Evolutionary conservation across 2,329 filamentous ascomycete genomes (phyloP), one percentile per base, ranked within the genome.

Genomic region (Lasiodiplodia citricola): DNA sequence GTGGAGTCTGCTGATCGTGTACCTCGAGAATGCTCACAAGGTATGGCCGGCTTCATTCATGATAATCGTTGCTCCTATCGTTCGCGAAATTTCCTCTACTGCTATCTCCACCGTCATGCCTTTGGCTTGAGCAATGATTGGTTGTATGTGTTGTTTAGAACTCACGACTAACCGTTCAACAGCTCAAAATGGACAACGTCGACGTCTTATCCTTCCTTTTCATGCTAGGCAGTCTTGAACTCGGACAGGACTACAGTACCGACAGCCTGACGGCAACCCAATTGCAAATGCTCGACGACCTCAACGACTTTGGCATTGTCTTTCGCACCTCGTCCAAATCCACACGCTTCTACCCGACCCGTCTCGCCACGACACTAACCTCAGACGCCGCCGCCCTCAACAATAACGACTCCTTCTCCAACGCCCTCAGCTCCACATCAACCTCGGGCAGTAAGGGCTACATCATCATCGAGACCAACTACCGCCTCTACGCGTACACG

Each of bases 381-480:
- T 92, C 82, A 76, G 91, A 88, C 85, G 91, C 90, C 66, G 88
- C 89, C 41, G 88, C 90, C 16, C 85, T 97, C 10, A 90, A 91
- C 67, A 90, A 88, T 80, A 88, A 90, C 63, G 87, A 87, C 73
- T 87, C 90, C 14, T 88, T 94, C 72, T 85, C 89, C 37, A 90
- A 91, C 52, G 90, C 90, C 8, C 86, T 89, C 1, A 81, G 83
- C n/a, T 78, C 72, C 44, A 67, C 70, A 70, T 73, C 74, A 68
- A 73, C 76, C 63, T 85, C 89, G 37, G 90, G 91, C 52, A 81
- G 84, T 71, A 90, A 90, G 75, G 94, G 94, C 71, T 96, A 93
- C 83, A 93, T 99, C 77, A 94, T 99, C 75, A 88, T 99, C 73
- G 96, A 99, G 83, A 99, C 96, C 10, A 99, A 99, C 82, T 98